Percentiles rank a stretch among this genome's conserved stretches.
Conservation (phyloP, 2,329 filamentous ascomycete genomes). For the Alternaria sp. region DNA sequence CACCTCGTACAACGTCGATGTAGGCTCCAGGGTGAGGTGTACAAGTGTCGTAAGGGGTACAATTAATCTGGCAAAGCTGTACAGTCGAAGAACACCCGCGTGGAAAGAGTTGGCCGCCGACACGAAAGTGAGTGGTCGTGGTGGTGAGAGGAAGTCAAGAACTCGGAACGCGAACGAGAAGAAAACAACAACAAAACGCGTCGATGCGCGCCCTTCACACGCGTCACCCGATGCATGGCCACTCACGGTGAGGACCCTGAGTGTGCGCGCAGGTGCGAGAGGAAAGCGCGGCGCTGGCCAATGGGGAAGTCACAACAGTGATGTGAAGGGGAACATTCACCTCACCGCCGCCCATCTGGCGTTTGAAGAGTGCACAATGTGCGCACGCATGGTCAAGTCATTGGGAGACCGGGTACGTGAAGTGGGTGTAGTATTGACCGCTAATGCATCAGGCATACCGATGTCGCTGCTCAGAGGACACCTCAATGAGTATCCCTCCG, state of each 20-base stretch:
- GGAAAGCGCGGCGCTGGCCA: neutral
- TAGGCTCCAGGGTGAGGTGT: neutral
- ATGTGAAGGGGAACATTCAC: neutral
- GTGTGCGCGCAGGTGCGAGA: neutral
- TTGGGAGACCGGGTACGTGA: too few species aligned
- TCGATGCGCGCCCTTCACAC: neutral
- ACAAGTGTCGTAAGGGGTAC: neutral
- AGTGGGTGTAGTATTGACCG: neutral
- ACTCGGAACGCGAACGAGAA: neutral
- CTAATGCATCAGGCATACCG: neutral
- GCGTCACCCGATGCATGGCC: neutral
- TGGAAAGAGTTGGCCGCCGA: neutral
- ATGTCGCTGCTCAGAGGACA: neutral
- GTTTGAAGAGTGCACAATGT: neutral
- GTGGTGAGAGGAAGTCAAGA: neutral
- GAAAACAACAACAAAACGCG: neutral
- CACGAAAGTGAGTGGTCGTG: neutral
- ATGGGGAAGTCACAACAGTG: neutral
- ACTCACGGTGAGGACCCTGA: neutral
- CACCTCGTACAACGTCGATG: neutral
- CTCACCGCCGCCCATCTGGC: constrained; percentile 1
- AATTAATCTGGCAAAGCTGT: neutral
- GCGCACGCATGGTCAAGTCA: neutral
- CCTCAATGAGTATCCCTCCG: neutral
- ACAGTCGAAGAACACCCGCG: neutral